Evolutionary conservation across 371 early-diverging fungal species (phyloP).

Genomic region (Capniomyces stellatus): DNA sequence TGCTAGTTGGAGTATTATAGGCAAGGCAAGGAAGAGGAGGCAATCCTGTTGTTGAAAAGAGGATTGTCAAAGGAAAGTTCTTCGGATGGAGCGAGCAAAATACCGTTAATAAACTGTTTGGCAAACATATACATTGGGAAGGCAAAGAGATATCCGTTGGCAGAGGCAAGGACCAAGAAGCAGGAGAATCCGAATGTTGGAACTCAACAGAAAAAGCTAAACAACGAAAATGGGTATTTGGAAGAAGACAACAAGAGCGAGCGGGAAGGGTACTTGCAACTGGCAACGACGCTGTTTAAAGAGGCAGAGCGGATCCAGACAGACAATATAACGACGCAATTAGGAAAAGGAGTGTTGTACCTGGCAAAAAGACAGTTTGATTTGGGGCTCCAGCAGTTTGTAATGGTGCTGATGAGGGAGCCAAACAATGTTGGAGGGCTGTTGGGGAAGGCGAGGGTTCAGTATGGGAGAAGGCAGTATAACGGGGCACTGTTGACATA

Average conservation of each 20-base stretch:
- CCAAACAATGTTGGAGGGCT: constrained; percentile 53
- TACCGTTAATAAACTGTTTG: constrained; percentile 41
- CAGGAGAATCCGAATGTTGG: too few species aligned
- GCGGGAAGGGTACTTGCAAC: constrained; percentile 34
- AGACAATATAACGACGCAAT: constrained; percentile 40
- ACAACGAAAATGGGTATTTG: background rate
- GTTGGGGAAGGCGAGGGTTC: constrained; percentile 56
- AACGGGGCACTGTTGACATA: constrained; percentile 44
- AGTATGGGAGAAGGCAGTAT: constrained; percentile 35
- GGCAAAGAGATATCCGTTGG: constrained; percentile 13
- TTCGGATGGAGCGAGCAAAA: constrained; percentile 33
- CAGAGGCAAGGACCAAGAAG: background rate
- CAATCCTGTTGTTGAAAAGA: constrained; percentile 36
- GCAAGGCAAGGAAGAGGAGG: constrained; percentile 37
- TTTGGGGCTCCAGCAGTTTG: constrained; percentile 48
- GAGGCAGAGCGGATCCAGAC: constrained; percentile 52
- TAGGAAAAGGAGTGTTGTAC: constrained; percentile 48
- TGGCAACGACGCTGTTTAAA: constrained; percentile 48
- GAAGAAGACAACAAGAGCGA: constrained; percentile 23
- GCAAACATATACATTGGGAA: constrained; percentile 46
- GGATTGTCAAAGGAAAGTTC: constrained; percentile 31
- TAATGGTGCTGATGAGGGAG: constrained; percentile 35
- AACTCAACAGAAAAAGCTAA: background rate
- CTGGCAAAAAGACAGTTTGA: constrained; percentile 39
- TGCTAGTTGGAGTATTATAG: constrained; percentile 67